A percentile compares a stretch with the other conserved stretches of the same genome.
Conservation (phyloP, 78 protist genomes). For the Dictyostelium purpureum region DNA sequence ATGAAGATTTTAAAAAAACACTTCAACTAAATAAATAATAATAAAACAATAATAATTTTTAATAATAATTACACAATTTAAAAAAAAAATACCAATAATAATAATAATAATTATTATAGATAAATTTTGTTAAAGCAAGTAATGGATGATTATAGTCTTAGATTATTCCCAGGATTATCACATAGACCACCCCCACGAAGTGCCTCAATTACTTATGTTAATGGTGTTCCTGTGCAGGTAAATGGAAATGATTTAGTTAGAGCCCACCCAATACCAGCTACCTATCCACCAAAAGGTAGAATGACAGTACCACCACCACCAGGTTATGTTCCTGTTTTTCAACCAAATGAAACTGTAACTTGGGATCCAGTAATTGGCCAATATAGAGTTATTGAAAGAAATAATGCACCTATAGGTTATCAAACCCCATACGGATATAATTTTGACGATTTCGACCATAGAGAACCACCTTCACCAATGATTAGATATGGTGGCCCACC, state of each 20-base stretch:
- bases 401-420: background rate
- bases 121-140: background rate
- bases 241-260: background rate
- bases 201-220: background rate
- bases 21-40: too few relatives aligned
- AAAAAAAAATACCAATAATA: too few relatives aligned
- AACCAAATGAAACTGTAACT: background rate
- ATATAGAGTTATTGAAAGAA: conserved; percentile 15
- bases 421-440: background rate
- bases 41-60: background rate
- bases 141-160: background rate
- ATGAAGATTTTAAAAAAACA: background rate
- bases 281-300: background rate
- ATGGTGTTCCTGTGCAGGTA: conserved; percentile 13
- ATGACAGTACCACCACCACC: conserved; percentile 1
- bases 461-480: background rate
- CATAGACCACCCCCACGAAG: background rate
- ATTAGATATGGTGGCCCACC: background rate
- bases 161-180: background rate
- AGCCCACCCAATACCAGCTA: background rate
- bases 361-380: background rate
- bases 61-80: too few relatives aligned
- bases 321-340: too few relatives aligned
- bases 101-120: too few relatives aligned
- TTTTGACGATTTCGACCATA: background rate